Evolutionary conservation across 2,329 filamentous ascomycete species (phyloP), one percentile per base, ranked within the genome.

Genomic region (Penicillium sp.): DNA sequence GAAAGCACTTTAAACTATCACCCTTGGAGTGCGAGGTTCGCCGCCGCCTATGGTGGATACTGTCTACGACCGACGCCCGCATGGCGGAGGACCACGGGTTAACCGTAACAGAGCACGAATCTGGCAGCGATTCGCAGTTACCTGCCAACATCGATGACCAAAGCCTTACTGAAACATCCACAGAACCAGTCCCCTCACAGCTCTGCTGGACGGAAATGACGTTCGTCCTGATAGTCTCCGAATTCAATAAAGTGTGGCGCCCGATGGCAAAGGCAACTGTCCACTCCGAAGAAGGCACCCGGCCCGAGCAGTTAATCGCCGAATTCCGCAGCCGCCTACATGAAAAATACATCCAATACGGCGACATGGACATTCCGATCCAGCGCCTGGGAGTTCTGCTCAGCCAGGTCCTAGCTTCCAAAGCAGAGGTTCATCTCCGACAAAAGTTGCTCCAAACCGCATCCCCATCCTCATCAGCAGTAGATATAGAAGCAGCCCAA

Each of bases 81-180:
- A 79, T 81, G 1, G 81, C 80, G 2, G 84, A 87, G 60, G 84
- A 86, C 55, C 82, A 86, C 58, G 84, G 85, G 0, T 79, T 79
- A 41, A 79, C 81, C 61, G 76, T 80, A 1, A 79, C 76, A 1
- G 79, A 83, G 78, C 60, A 75, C 75, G 52, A 63, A 7, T 52
- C 53, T 19, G 82, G 79, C 55, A 82, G 79, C 57, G 81, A 84
- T 59, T 63, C 64, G 3, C 52, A 60, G 1, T 24, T 67, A 2
- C 66, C 66, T 1, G 35, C 59, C 3, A 86, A 86, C 55, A 70
- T 86, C 43, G 80, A 86, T 53, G 84, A 86, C 59, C 67, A 63
- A 14, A 81, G 84, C 43, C 68, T 86, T 1, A 68, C 71, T 4
- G 81, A 82, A 0, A 82, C 82, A 77, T 73, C 68, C 9, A 74